Conservation (phyloP, 441 rosid genomes). For the Euphorbia schlechtendalii region DNA sequence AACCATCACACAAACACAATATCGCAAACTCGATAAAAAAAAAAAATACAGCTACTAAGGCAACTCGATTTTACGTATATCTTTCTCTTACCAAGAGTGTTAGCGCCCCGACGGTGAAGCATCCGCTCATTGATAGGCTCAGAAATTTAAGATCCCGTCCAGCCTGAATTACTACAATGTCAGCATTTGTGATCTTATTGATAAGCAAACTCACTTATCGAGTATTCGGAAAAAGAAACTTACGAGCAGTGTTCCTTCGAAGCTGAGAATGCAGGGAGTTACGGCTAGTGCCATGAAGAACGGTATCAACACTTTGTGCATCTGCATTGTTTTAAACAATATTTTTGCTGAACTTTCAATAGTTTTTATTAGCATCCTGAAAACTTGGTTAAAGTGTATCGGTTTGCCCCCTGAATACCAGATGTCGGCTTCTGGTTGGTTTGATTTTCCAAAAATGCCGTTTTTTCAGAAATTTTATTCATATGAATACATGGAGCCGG, state of each 20-base stretch:
- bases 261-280: conserved; percentile 64
- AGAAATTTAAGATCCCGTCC: conserved; percentile 79
- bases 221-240: conserved; percentile 9
- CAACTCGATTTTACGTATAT: background rate
- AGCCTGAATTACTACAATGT: conserved; percentile 41
- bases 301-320: conserved; percentile 77
- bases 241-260: conserved; percentile 96
- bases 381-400: no score
- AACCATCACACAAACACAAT: background rate
- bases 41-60: background rate
- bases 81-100: conserved; percentile 53
- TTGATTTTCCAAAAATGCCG: no score
- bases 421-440: no score
- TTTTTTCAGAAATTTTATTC: no score
- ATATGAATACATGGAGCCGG: no score
- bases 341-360: no score
- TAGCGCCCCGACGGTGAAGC: conserved; percentile 58
- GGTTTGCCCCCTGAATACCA: no score
- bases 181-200: no score
- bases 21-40: background rate
- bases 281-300: conserved; percentile 61
- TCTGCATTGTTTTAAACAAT: conserved; percentile 55
- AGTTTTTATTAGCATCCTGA: no score
- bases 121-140: conserved; percentile 73
- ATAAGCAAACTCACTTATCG: no score